phyloP scores from a whole-genome alignment of 106 monocot species.

The Acorus calamus region DNA sequence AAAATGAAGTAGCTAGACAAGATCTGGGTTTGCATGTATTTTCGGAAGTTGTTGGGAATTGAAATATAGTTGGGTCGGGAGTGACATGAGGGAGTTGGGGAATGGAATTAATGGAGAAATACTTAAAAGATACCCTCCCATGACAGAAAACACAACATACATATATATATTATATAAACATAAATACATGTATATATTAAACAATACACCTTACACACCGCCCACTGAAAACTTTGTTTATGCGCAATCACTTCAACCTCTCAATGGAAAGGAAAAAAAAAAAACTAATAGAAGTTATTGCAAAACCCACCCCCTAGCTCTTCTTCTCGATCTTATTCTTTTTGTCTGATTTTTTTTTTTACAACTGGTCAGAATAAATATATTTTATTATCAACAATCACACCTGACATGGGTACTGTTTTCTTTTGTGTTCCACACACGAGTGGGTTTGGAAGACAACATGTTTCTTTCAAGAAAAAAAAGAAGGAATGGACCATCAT shows the following conservation, averaged over 20 bases:
- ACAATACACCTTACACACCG: too few relatives aligned
- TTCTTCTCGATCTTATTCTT: not conserved
- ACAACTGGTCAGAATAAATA: not conserved
- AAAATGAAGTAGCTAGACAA: too few relatives aligned
- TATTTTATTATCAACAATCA: not conserved
- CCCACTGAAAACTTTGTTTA: too few relatives aligned
- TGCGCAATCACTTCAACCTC: too few relatives aligned
- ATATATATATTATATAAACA: too few relatives aligned
- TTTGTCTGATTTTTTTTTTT: not conserved
- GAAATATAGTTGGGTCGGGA: not conserved
- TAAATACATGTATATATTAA: too few relatives aligned
- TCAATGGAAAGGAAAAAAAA: not conserved
- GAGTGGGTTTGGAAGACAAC: not conserved
- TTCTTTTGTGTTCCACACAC: not conserved
- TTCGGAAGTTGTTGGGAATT: conserved; percentile 14
- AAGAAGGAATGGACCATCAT: conserved; percentile 1
- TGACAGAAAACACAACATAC: not conserved
- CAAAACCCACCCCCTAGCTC: not conserved
- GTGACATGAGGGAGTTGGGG: conserved; percentile 1
- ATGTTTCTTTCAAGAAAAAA: too few relatives aligned
- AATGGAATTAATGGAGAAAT: not conserved
- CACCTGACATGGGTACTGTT: conserved; percentile 9
- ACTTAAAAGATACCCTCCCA: not conserved
- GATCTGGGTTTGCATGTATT: not conserved
- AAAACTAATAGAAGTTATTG: not conserved